Percentiles rank a stretch among this genome's conserved stretches.
Evolutionary conservation across 1,139 yeast genomes (phyloP).

Genomic region (Blastobotrys buckinghamii): DNA sequence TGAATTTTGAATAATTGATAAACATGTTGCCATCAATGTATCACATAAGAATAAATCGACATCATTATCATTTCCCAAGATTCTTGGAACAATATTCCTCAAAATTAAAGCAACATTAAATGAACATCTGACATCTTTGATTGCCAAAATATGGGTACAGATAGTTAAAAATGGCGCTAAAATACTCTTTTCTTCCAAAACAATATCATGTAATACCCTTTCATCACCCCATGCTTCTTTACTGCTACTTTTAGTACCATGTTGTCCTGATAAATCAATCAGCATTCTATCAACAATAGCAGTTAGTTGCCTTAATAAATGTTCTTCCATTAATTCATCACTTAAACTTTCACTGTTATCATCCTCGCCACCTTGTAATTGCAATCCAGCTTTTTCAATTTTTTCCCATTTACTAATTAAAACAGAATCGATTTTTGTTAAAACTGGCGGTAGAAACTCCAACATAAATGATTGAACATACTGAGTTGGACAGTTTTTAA

Average conservation of each 20-base stretch:
- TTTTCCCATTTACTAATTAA: slow-evolving; percentile 70
- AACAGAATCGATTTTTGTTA: slow-evolving; percentile 65
- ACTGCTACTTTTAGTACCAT: slow-evolving; percentile 18
- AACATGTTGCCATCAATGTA: slow-evolving; percentile 43
- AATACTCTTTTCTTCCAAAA: slow-evolving; percentile 56
- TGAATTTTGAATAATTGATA: slow-evolving; percentile 65
- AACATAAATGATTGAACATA: slow-evolving; percentile 65
- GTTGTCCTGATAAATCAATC: slow-evolving; percentile 83
- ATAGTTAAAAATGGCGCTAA: slow-evolving; percentile 76
- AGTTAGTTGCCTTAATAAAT: slow-evolving; percentile 83
- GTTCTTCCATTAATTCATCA: slow-evolving; percentile 99
- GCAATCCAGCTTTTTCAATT: slow-evolving; percentile 64
- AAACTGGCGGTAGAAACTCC: slow-evolving; percentile 70
- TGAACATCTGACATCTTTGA: slow-evolving; percentile 87
- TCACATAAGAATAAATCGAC: slow-evolving; percentile 71
- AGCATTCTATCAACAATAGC: slow-evolving; percentile 87
- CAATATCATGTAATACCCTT: slow-evolving; percentile 24
- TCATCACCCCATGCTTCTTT: slow-evolving; percentile 15
- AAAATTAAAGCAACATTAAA: slow-evolving; percentile 81
- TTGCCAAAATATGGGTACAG: slow-evolving; percentile 69
- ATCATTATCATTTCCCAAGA: slow-evolving; percentile 62
- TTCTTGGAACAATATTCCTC: slow-evolving; percentile 62
- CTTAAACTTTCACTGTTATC: slow-evolving; percentile 71
- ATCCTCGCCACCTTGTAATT: slow-evolving; percentile 45
- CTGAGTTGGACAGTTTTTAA: slow-evolving; percentile 79